Evolutionary conservation across 2,329 filamentous ascomycete species (phyloP), one percentile per base, ranked within the genome.

Genomic region (Trichoderma pleuroti): DNA sequence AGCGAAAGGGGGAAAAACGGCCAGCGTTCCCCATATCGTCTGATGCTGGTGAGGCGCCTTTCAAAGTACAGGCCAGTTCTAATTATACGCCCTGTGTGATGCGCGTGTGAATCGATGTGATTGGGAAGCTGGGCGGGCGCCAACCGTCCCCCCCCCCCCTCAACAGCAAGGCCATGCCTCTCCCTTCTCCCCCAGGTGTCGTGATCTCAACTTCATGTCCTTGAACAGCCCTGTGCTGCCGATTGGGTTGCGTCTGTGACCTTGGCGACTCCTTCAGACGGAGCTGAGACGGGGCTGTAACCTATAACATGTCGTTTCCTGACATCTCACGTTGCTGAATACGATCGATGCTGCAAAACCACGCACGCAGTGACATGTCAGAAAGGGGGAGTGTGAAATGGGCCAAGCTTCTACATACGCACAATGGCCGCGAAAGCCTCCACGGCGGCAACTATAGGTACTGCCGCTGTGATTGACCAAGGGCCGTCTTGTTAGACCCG

Each of bases 71-170:
- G n/a, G 14, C 32, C 26, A 21, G 42, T 60, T 52, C 30, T 54
- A 36, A 65, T 42, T 57, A 46, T 68, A 68, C 56, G n/a, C 54
- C 56, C 56, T 36, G 21, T 68, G 66, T 61, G 66, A 68, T 68
- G 36, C 39, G n/a, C 56, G 39, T 60, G 66, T 68, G 66, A 61
- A 68, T 59, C 9, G 56, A 49, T 68, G 66, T 68, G 56, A 68
- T 36, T 24, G 56, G 56, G 30, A 32, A 16, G 2, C 10, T 68
- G 16, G 36, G 54, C 56, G 54, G 66, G 66, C 66, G 66, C 14
- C 66, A 61, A 36, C 56, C 52, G 5, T 18, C 7, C 16, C 32
- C 34, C 7, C 16, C 32, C 34, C 10, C n/a, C n/a, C 21, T 28
- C 39, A 34, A 7, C 39, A 21, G 52, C 10, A 34, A n/a, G 56